These are phyloP conservation scores for Deuterostichococcus epilithicus DNA, from an alignment of 139 green algal species.

Conservation along the genomic window DNA sequence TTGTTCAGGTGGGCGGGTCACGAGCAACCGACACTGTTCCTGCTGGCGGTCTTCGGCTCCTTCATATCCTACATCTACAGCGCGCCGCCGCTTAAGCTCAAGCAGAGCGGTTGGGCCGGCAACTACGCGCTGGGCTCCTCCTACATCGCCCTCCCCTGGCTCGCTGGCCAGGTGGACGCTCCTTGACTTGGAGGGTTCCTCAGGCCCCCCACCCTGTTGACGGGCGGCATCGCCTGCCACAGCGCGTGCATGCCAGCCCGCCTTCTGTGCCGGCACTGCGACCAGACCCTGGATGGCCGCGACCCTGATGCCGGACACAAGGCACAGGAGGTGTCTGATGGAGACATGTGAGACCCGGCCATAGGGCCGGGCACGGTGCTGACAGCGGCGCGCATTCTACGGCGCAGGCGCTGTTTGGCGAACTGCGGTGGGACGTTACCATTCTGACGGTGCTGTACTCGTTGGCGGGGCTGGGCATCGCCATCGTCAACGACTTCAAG, in stretches of 20 bases:
- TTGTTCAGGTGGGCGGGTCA: slow-evolving; percentile 49
- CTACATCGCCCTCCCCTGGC: slow-evolving; percentile 98
- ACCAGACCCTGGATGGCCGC: too few species aligned
- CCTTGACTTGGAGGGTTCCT: too few species aligned
- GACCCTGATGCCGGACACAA: too few species aligned
- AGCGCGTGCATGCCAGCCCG: too few species aligned
- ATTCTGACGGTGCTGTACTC: slow-evolving; percentile 97
- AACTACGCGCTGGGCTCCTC: slow-evolving; percentile 94
- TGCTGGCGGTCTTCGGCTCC: slow-evolving; percentile 84
- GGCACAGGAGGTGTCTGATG: neutral
- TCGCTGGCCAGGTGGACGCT: slow-evolving; percentile 71
- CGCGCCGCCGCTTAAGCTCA: slow-evolving; percentile 96
- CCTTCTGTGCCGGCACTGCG: too few species aligned
- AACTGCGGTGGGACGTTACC: slow-evolving; percentile 85
- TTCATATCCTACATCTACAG: slow-evolving; percentile 99
- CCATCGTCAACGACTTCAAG: slow-evolving; percentile 99
- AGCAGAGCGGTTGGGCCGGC: slow-evolving; percentile 90
- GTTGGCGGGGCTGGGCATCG: slow-evolving; percentile 94
- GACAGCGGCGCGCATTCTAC: neutral
- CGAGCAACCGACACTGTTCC: slow-evolving; percentile 66
- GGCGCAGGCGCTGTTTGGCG: slow-evolving; percentile 89
- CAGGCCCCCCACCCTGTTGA: too few species aligned
- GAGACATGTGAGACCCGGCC: neutral
- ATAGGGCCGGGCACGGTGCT: neutral
- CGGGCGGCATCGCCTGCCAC: too few species aligned